Conservation (phyloP, 1,139 yeast species). For the Spathaspora jeffriesii region DNA sequence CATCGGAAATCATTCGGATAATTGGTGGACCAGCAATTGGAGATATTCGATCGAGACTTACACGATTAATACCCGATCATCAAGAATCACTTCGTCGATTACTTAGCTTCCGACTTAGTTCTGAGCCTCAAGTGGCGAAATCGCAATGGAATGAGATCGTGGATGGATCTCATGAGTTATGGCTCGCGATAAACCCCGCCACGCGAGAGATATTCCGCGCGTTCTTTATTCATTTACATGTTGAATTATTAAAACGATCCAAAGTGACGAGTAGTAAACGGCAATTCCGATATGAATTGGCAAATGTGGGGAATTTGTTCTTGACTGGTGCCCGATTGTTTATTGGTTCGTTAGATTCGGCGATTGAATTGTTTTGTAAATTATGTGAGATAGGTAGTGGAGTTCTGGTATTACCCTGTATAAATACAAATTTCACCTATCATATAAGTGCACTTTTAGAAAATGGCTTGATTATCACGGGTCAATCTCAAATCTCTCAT, state of each 20-base stretch:
- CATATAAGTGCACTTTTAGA: slow-evolving; percentile 79
- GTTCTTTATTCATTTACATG: slow-evolving; percentile 76
- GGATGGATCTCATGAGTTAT: slow-evolving; percentile 73
- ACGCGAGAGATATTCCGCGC: slow-evolving; percentile 76
- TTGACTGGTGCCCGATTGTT: slow-evolving; percentile 81
- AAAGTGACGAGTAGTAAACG: slow-evolving; percentile 37
- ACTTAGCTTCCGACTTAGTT: slow-evolving; percentile 62
- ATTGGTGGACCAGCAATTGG: slow-evolving; percentile 97
- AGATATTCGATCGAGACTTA: slow-evolving; percentile 81
- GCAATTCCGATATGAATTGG: slow-evolving; percentile 71
- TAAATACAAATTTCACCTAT: slow-evolving; percentile 82
- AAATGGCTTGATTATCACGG: slow-evolving; percentile 77
- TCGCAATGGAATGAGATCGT: slow-evolving; percentile 76
- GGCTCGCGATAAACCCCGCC: slow-evolving; percentile 63
- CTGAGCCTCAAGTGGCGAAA: slow-evolving; percentile 55
- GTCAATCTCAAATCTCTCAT: slow-evolving; percentile 95
- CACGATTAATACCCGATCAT: slow-evolving; percentile 61
- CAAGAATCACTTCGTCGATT: slow-evolving; percentile 46
- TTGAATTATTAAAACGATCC: slow-evolving; percentile 71
- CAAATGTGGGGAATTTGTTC: slow-evolving; percentile 84
- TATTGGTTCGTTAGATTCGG: slow-evolving; percentile 82
- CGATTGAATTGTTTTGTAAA: slow-evolving; percentile 73
- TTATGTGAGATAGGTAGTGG: slow-evolving; percentile 62
- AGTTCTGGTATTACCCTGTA: slow-evolving; percentile 71
- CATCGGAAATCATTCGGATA: slow-evolving; percentile 86